phyloP scores from a whole-genome alignment of 2,329 filamentous ascomycete genomes.

The Hymenoscyphus salicellus region DNA sequence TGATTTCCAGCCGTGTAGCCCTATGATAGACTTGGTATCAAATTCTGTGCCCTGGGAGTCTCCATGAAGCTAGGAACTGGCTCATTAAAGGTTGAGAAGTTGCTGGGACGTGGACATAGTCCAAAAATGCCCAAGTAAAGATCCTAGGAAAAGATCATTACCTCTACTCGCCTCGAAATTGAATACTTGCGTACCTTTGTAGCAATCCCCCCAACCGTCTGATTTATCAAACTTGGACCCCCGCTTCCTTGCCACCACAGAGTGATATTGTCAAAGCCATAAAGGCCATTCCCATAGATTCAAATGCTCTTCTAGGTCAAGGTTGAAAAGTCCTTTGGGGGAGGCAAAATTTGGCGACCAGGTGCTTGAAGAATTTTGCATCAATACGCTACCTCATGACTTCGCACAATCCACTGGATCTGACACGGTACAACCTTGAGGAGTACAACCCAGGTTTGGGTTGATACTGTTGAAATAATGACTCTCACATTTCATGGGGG shows the following conservation, averaged over 20 bases:
- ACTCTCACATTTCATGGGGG: constrained; percentile 40
- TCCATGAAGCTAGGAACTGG: constrained; percentile 38
- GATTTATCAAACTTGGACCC: constrained; percentile 16
- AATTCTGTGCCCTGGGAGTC: constrained; percentile 37
- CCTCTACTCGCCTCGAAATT: too few species aligned
- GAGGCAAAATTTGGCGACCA: constrained; percentile 26
- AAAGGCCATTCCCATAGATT: constrained; percentile 19
- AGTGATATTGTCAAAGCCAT: constrained; percentile 28
- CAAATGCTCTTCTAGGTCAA: constrained; percentile 21
- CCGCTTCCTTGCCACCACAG: constrained; percentile 11
- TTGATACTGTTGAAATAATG: constrained; percentile 39
- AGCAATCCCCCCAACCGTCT: constrained; percentile 32
- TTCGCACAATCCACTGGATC: constrained; percentile 35
- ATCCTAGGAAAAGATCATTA: constrained; percentile 8
- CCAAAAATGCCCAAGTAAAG: constrained; percentile 30
- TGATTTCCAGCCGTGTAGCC: constrained; percentile 43
- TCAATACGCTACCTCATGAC: constrained; percentile 39
- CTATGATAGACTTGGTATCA: constrained; percentile 43
- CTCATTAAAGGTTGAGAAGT: constrained; percentile 18
- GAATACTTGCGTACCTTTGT: constrained; percentile 20
- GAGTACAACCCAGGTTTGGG: constrained; percentile 27
- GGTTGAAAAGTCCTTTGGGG: too few species aligned
- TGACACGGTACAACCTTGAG: constrained; percentile 21
- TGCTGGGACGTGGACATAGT: constrained; percentile 24
- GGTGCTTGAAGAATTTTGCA: constrained; percentile 38